These are phyloP conservation scores for Argentina anserina DNA, from an alignment of 306 rosid genomes.

Conservation along the genomic window DNA sequence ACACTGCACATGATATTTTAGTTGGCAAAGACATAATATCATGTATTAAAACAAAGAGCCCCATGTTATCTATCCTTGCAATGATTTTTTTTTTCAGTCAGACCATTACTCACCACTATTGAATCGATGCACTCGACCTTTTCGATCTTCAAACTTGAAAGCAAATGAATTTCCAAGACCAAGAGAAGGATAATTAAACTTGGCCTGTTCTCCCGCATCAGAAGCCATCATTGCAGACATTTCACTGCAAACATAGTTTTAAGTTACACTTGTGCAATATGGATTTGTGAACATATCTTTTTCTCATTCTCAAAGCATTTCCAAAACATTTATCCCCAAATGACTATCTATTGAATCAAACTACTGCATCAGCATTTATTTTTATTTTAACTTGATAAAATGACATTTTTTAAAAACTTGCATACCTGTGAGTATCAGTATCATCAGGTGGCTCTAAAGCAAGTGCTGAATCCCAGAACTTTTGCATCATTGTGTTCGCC, in stretches of 20 bases:
- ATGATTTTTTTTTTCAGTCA: conserved; percentile 12
- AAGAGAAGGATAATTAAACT: conserved; percentile 48
- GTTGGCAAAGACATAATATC: not conserved
- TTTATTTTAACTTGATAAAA: not conserved
- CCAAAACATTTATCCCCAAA: not conserved
- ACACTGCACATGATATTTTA: not conserved
- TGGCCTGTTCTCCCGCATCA: conserved; percentile 53
- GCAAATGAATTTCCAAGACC: conserved; percentile 70
- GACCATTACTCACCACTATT: conserved; percentile 64
- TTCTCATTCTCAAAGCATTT: not conserved
- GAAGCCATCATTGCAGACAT: conserved; percentile 65
- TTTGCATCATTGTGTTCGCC: conserved; percentile 90
- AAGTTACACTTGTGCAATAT: conserved; percentile 10
- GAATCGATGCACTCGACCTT: conserved; percentile 75
- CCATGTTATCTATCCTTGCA: conserved; percentile 3
- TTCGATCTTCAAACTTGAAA: conserved; percentile 76
- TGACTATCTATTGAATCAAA: not conserved
- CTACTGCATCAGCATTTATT: not conserved
- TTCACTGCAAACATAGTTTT: conserved; percentile 55
- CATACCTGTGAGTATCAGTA: conserved; percentile 73
- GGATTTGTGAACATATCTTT: not conserved
- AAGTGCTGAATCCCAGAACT: conserved; percentile 94
- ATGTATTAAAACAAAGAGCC: not conserved
- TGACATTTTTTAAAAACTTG: not conserved
- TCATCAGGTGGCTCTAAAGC: conserved; percentile 85